Evolutionary conservation across 2,329 filamentous ascomycete species (phyloP).

Genomic region (Botrytis galanthina): DNA sequence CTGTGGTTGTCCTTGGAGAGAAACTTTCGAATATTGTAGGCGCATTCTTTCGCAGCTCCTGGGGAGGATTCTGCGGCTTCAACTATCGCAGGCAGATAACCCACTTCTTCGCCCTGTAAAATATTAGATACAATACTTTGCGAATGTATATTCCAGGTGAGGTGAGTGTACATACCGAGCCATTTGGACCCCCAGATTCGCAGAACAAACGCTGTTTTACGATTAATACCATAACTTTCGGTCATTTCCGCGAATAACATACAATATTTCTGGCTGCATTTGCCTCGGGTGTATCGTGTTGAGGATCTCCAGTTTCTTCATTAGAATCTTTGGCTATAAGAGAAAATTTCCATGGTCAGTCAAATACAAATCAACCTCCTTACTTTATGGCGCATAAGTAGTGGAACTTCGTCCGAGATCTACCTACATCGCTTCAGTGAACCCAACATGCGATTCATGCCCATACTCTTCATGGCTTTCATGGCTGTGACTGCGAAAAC

Average conservation of each 20-base stretch:
- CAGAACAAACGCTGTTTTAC: conserved; percentile 69
- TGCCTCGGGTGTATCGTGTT: conserved; percentile 62
- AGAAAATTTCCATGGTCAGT: conserved; percentile 11
- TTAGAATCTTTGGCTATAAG: conserved; percentile 23
- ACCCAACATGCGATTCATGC: conserved; percentile 38
- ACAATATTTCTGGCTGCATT: conserved; percentile 66
- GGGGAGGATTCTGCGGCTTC: conserved; percentile 93
- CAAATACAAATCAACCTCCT: not conserved
- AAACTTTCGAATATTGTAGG: conserved; percentile 77
- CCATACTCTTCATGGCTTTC: conserved; percentile 40
- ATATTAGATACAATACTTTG: conserved; percentile 17
- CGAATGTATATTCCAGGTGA: not conserved
- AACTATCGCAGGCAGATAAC: conserved; percentile 90
- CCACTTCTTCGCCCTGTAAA: conserved; percentile 76
- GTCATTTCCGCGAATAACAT: conserved; percentile 40
- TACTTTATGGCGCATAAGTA: not conserved
- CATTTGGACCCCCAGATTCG: conserved; percentile 64
- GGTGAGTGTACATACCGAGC: conserved; percentile 46
- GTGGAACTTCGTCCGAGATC: conserved; percentile 23
- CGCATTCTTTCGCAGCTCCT: conserved; percentile 76
- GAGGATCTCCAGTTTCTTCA: conserved; percentile 29
- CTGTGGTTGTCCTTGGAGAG: conserved; percentile 68
- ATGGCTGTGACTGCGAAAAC: conserved; percentile 25
- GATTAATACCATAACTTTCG: conserved; percentile 24
- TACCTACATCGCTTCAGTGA: conserved; percentile 34